Evolutionary conservation across 2,329 filamentous ascomycete species (phyloP).

Genomic region (Aureobasidium sp.): DNA sequence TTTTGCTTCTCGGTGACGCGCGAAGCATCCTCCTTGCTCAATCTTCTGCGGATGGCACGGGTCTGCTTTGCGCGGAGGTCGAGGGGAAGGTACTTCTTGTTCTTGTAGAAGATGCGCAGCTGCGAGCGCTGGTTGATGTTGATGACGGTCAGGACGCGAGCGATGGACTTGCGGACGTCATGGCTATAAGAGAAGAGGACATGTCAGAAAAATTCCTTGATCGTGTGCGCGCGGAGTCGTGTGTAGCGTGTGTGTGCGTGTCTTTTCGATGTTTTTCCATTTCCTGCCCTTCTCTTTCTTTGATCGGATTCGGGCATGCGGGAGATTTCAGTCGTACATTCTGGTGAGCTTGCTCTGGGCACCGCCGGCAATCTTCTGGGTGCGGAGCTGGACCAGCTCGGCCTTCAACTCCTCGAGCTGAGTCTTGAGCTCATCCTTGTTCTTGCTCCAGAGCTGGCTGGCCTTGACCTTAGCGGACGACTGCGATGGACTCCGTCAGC

Average conservation of each 20-base stretch:
- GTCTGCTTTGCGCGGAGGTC: conserved; percentile 98
- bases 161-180: conserved; percentile 99
- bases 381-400: conserved; percentile 91
- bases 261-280: conserved; percentile 10
- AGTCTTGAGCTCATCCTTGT: conserved; percentile 96
- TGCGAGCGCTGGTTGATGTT: conserved; percentile 98
- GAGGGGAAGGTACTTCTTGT: conserved; percentile 98
- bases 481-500: conserved; percentile 31
- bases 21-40: conserved; percentile 85
- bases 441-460: conserved; percentile 96
- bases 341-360: conserved; percentile 93
- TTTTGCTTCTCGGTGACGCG: conserved; percentile 86
- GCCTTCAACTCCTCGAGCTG: conserved; percentile 92
- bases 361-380: conserved; percentile 94
- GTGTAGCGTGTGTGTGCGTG: not conserved
- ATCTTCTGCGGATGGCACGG: conserved; percentile 90
- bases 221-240: conserved; percentile 15
- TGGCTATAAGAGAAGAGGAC: conserved; percentile 53
- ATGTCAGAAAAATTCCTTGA: conserved; percentile 9
- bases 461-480: conserved; percentile 80
- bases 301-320: not conserved
- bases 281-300: conserved; percentile 10
- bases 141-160: conserved; percentile 97
- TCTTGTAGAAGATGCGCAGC: conserved; percentile 98
- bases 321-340: conserved; percentile 61